Conservation (phyloP, 192 early-diverging fungal genomes). For the Coemansia erecta region DNA sequence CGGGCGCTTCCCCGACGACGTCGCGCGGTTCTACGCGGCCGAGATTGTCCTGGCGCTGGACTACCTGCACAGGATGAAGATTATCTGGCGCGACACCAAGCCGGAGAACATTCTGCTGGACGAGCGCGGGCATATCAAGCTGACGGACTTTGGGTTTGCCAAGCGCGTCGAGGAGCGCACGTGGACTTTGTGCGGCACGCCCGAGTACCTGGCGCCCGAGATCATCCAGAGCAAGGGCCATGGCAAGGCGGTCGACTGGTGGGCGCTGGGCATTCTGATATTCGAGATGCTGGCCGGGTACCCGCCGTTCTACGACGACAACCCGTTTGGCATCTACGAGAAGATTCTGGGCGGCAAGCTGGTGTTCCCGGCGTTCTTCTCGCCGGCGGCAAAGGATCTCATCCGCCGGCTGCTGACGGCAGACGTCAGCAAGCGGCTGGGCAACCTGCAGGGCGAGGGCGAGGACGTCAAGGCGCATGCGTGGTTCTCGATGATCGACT, state of each 20-base stretch:
- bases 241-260: slow-evolving; percentile 98
- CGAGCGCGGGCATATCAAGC: slow-evolving; percentile 89
- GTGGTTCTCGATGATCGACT: slow-evolving; percentile 93
- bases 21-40: slow-evolving; percentile 93
- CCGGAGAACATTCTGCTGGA: slow-evolving; percentile 88
- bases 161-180: slow-evolving; percentile 87
- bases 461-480: slow-evolving; percentile 91
- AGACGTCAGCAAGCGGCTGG: slow-evolving; percentile 89
- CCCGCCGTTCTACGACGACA: slow-evolving; percentile 98
- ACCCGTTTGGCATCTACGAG: slow-evolving; percentile 97
- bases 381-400: slow-evolving; percentile 80
- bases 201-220: slow-evolving; percentile 95
- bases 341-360: slow-evolving; percentile 93
- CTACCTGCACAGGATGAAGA: slow-evolving; percentile 88
- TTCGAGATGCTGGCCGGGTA: slow-evolving; percentile 98
- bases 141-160: slow-evolving; percentile 98
- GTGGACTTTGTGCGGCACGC: slow-evolving; percentile 98
- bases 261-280: slow-evolving; percentile 95
- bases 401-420: slow-evolving; percentile 88
- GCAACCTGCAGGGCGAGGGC: slow-evolving; percentile 88
- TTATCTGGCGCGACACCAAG: slow-evolving; percentile 97
- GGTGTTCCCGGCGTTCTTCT: slow-evolving; percentile 86
- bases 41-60: slow-evolving; percentile 95
- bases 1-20: slow-evolving; percentile 89
- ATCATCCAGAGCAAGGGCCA: slow-evolving; percentile 98